Evolutionary conservation across 805 yeast genomes (phyloP).

Genomic region (Barnettozyma sucrosica): DNA sequence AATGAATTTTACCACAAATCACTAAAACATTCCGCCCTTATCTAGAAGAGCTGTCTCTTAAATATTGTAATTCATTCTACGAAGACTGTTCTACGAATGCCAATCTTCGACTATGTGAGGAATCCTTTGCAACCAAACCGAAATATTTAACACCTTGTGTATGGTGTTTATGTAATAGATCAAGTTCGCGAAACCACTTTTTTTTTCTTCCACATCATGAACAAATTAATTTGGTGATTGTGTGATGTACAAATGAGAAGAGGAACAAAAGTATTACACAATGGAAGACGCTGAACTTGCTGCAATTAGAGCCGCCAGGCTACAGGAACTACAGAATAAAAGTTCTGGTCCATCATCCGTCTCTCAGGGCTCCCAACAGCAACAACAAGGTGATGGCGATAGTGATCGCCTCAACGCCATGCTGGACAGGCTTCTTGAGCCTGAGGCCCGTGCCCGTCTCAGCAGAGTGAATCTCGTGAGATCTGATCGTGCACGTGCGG

Average conservation of each 20-base stretch:
- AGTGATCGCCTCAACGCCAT: slow-evolving; percentile 19
- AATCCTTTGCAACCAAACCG: no score
- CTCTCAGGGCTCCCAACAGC: slow-evolving; percentile 14
- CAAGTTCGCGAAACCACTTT: no score
- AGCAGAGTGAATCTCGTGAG: slow-evolving; percentile 83
- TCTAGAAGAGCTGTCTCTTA: no score
- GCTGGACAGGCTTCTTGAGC: slow-evolving; percentile 67
- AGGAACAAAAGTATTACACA: background rate
- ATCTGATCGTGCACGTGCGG: slow-evolving; percentile 86
- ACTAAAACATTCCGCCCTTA: no score
- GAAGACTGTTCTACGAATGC: no score
- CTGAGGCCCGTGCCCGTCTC: slow-evolving; percentile 82
- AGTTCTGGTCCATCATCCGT: slow-evolving; percentile 33
- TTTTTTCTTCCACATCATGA: background rate
- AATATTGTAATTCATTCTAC: no score
- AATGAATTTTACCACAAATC: no score
- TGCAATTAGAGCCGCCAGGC: slow-evolving; percentile 89
- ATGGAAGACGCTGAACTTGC: slow-evolving; percentile 84
- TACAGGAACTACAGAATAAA: slow-evolving; percentile 66
- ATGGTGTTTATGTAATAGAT: no score
- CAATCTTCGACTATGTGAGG: no score
- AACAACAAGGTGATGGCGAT: background rate
- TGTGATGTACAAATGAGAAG: no score
- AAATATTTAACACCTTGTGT: no score
- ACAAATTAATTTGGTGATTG: no score